Conservation (phyloP, 352 stramenopile species). For the Aphanomyces astaci region DNA sequence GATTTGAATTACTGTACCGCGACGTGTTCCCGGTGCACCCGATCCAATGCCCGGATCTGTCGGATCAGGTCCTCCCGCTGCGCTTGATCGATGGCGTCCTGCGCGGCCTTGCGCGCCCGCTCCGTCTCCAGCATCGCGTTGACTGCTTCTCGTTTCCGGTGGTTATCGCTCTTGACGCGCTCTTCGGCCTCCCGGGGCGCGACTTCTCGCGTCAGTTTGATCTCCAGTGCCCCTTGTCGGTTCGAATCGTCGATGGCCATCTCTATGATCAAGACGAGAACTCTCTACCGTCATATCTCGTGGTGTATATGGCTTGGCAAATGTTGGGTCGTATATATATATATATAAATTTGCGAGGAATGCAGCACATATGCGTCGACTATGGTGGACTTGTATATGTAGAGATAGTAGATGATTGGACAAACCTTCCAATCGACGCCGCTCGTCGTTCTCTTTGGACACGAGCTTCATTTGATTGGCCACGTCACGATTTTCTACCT, state of each 20-base stretch:
- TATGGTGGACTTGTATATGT: no score
- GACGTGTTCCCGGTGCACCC: slow-evolving; percentile 71
- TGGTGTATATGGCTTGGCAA: no score
- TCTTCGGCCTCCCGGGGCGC: slow-evolving; percentile 72
- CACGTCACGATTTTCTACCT: slow-evolving; percentile 74
- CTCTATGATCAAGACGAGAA: slow-evolving; percentile 21
- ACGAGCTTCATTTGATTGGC: slow-evolving; percentile 71
- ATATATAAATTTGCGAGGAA: no score
- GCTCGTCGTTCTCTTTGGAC: slow-evolving; percentile 50
- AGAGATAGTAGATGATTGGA: no score
- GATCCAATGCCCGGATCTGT: slow-evolving; percentile 73
- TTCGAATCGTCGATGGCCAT: slow-evolving; percentile 45
- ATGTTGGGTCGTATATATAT: no score
- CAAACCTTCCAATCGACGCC: slow-evolving; percentile 53
- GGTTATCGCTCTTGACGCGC: slow-evolving; percentile 49
- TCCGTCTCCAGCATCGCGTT: slow-evolving; percentile 56
- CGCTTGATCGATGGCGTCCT: slow-evolving; percentile 60
- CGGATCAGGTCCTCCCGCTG: slow-evolving; percentile 80
- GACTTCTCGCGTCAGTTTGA: slow-evolving; percentile 70
- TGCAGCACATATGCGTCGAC: no score
- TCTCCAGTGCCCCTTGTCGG: slow-evolving; percentile 42
- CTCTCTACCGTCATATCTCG: not conserved
- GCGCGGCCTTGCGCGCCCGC: slow-evolving; percentile 42
- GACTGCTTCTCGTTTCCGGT: slow-evolving; percentile 50
- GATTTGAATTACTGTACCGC: slow-evolving; percentile 23